These are phyloP conservation scores for Fusarium nematophilum DNA, from an alignment of 2,329 filamentous ascomycete species.

Conservation along the genomic window DNA sequence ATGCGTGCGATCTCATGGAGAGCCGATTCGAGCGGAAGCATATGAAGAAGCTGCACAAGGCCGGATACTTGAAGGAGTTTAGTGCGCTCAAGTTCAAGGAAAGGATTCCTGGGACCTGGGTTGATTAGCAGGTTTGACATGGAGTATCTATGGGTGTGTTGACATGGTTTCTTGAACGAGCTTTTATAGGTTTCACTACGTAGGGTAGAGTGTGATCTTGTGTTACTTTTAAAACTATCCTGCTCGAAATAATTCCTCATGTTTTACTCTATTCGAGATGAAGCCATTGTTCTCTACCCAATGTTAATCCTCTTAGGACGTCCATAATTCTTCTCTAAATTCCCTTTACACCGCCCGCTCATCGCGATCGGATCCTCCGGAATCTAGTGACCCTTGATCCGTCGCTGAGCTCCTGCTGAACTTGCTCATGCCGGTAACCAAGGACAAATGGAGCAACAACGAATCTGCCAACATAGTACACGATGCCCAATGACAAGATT, in stretches of 20 bases:
- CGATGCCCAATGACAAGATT: constrained; percentile 14
- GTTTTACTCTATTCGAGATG: no score
- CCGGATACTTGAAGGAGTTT: neutral
- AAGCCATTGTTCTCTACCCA: no score
- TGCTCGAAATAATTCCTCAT: no score
- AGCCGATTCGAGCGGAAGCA: constrained; percentile 5
- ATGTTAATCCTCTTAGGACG: no score
- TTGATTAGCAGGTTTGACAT: constrained; percentile 5
- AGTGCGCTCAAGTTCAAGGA: neutral
- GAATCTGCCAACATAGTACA: constrained; percentile 14
- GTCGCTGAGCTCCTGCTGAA: constrained; percentile 20
- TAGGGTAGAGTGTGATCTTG: no score
- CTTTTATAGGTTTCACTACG: no score
- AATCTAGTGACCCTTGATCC: constrained; percentile 25
- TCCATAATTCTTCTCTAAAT: no score
- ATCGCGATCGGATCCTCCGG: neutral
- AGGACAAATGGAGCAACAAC: constrained; percentile 6
- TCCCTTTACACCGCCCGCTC: no score
- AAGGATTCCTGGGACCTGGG: constrained; percentile 6
- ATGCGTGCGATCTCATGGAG: constrained; percentile 13
- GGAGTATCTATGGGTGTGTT: no score
- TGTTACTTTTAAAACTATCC: no score
- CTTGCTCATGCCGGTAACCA: constrained; percentile 9
- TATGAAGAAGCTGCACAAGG: constrained; percentile 7
- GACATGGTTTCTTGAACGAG: no score